Conservation (phyloP, 441 rosid species). For the Rhodomyrtus psidioides region DNA sequence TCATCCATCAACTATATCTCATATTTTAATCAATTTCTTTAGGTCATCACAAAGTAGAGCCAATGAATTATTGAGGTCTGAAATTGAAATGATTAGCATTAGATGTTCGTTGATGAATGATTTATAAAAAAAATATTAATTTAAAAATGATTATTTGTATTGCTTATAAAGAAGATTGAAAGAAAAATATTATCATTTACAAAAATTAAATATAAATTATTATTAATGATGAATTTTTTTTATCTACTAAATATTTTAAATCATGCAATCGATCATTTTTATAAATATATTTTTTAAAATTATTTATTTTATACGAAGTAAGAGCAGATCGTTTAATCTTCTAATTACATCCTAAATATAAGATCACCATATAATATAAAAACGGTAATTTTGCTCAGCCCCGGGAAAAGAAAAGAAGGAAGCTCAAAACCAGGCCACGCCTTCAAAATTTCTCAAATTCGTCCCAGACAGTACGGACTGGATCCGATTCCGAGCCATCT, state of each 20-base stretch:
- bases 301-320: neutral
- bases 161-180: neutral
- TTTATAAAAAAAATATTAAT: neutral
- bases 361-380: neutral
- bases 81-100: neutral
- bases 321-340: neutral
- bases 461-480: neutral
- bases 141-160: rapidly evolving
- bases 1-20: too few species aligned
- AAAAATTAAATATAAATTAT: neutral
- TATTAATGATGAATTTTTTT: neutral
- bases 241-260: neutral
- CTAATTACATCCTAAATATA: neutral
- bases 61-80: neutral
- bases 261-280: rapidly evolving
- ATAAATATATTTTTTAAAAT: too few species aligned
- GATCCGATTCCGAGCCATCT: neutral
- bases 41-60: neutral
- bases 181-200: rapidly evolving
- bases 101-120: neutral
- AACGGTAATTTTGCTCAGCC: neutral
- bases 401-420: neutral
- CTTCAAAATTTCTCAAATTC: neutral
- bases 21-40: neutral
- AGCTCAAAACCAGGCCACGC: neutral